These are phyloP conservation scores for Gyromitra esculenta DNA, from an alignment of 2,329 filamentous ascomycete species.

Conservation along the genomic window DNA sequence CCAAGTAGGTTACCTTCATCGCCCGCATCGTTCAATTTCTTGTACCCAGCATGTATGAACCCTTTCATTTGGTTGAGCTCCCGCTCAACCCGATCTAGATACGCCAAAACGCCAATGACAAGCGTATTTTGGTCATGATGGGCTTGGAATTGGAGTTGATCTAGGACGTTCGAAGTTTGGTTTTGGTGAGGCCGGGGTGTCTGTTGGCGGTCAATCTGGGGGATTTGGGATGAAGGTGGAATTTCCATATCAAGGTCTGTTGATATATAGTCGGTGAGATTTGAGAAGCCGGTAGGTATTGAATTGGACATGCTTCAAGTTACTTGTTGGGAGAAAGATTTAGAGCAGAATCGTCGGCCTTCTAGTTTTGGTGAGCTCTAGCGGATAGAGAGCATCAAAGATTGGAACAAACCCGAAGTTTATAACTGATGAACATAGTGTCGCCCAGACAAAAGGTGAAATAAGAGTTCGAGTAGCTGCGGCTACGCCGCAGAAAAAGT, in stretches of 20 bases:
- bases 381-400: neutral
- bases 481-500: neutral
- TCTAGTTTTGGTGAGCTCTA: neutral
- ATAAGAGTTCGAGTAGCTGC: neutral
- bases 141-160: conserved; percentile 48
- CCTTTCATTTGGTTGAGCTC: conserved; percentile 56
- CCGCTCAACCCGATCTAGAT: conserved; percentile 55
- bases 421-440: neutral
- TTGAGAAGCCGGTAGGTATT: conserved; percentile 9
- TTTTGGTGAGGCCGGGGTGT: conserved; percentile 26
- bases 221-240: conserved; percentile 15
- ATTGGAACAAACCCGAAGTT: neutral
- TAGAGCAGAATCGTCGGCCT: neutral
- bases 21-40: conserved; percentile 47
- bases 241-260: conserved; percentile 34
- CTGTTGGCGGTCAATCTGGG: conserved; percentile 37
- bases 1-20: conserved; percentile 37
- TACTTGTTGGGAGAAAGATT: neutral
- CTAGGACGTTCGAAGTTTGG: conserved; percentile 16
- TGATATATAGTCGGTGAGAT: neutral
- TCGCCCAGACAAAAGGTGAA: neutral
- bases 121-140: conserved; percentile 56
- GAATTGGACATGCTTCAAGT: conserved; percentile 9
- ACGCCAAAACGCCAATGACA: conserved; percentile 54
- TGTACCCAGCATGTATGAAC: conserved; percentile 55